Evolutionary conservation across 495 filamentous ascomycete species (phyloP).

Genomic region (Penicillium ochrochloron): DNA sequence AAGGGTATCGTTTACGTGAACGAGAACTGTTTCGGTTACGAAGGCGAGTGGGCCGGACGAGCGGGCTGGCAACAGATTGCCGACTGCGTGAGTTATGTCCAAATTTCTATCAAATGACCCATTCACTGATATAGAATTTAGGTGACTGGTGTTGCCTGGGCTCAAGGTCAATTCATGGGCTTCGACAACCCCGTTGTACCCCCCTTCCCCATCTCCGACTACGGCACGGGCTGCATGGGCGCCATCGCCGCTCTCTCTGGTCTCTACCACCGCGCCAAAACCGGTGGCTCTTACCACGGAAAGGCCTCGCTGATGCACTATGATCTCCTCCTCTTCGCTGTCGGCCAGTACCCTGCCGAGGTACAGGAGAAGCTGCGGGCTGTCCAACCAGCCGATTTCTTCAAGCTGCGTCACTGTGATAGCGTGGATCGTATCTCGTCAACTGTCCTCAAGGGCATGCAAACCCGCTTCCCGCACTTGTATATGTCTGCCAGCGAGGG

Average conservation of each 20-base stretch:
- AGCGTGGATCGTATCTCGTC: conserved; percentile 74
- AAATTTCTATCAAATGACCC: not conserved
- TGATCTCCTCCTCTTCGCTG: conserved; percentile 66
- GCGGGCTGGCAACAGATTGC: conserved; percentile 63
- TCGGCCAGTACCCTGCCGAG: conserved; percentile 61
- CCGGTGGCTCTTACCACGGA: conserved; percentile 68
- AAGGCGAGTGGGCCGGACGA: conserved; percentile 52
- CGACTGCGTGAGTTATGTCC: conserved; percentile 45
- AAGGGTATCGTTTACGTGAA: conserved; percentile 71
- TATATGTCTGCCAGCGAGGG: conserved; percentile 29
- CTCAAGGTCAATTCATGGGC: conserved; percentile 75
- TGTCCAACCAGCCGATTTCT: conserved; percentile 62
- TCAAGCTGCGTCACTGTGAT: conserved; percentile 67
- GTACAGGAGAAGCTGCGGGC: conserved; percentile 61
- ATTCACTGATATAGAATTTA: conserved; percentile 40
- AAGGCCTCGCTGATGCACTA: conserved; percentile 69
- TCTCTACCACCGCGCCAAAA: conserved; percentile 62
- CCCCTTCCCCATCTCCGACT: conserved; percentile 82
- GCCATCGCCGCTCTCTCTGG: conserved; percentile 66
- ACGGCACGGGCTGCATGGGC: conserved; percentile 73
- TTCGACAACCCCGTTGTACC: conserved; percentile 72
- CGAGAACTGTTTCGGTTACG: conserved; percentile 74
- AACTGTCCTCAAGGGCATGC: conserved; percentile 66
- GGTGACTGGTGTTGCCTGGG: conserved; percentile 72
- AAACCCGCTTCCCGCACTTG: conserved; percentile 48